Conservation (phyloP, 139 green algal species). For the Picochlorum costavermella region DNA sequence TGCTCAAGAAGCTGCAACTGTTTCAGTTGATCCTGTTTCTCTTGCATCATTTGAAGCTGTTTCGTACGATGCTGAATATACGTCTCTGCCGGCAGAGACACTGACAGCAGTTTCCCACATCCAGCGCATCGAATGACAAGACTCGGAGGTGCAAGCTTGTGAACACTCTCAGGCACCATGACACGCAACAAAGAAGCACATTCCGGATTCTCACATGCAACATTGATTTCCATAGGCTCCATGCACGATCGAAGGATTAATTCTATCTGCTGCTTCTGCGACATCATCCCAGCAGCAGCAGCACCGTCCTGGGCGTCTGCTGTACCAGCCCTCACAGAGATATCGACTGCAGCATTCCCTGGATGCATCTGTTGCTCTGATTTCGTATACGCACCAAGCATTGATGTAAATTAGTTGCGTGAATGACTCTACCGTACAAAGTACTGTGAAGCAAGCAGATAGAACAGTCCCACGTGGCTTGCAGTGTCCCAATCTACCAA, state of each 20-base stretch:
- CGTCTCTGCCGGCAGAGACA: conserved; percentile 8
- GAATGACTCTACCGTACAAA: too few species aligned
- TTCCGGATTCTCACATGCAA: neutral
- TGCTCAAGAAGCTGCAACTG: conserved; percentile 2
- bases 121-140: conserved; percentile 8
- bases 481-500: too few species aligned
- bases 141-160: neutral
- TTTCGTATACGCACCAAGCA: too few species aligned
- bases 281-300: too few species aligned
- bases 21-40: conserved; percentile 4
- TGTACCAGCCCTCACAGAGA: too few species aligned
- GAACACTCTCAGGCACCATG: neutral
- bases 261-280: too few species aligned
- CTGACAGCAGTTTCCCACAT: conserved; percentile 4
- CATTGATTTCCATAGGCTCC: neutral
- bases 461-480: too few species aligned
- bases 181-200: conserved; percentile 1
- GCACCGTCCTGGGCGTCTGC: too few species aligned
- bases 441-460: too few species aligned
- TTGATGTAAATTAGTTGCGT: too few species aligned
- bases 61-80: conserved; percentile 1
- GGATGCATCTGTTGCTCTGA: too few species aligned
- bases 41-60: conserved; percentile 4
- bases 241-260: neutral
- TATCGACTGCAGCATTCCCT: too few species aligned